Base-by-base conservation (phyloP, 257 asterid species). In the Anisodus acutangulus region DNA sequence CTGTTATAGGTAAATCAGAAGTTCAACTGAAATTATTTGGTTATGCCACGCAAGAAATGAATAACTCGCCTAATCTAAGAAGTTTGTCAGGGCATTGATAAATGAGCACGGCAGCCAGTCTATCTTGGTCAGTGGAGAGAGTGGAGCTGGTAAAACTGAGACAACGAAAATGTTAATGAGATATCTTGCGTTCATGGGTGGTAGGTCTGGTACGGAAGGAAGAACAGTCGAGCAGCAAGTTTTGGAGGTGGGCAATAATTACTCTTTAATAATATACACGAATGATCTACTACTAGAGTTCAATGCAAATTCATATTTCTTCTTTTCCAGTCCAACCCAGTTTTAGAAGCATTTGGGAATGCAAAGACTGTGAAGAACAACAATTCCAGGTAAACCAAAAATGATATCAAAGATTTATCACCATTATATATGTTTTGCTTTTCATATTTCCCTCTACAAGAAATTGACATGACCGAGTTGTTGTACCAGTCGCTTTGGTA, bases 161-260 rank as follows among this genome's bases (percentile, higher is more conserved):
- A 94, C 99, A 31, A 96, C 99, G 6, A 96, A 96, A 85, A 91
- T 94, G 99, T 86, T 96, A 9, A 96, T 96, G 99, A 92, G 97
- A 86, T 96, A 96, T 88, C 98, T 96, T 72, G 98, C 99, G 0
- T 94, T 92, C 71, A 93, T 94, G 98, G 99, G 98, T n/a, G 99
- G 99, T 63, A 88, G 98, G 87, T 91, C 97, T 0, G 95, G 94
- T 9, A 90, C 91, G 1, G 98, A 94, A 88, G 98, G 98, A 87
- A 90, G 99, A 88, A 96, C 99, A 54, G 98, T 94, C 19, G 99
- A 96, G 87, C 98, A 96, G 84, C 99, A 96, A 88, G 99, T 96
- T 83, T 85, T 96, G 59, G 99, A 96, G 93, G 99, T 96, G 88
- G 87, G 91, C 83, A 82, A 16, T 84, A 45, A 85, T 60, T 84